A percentile compares a stretch with the other conserved stretches of the same genome.
phyloP scores from a whole-genome alignment of 2,329 filamentous ascomycete species.

The Bipolaris victoriae region DNA sequence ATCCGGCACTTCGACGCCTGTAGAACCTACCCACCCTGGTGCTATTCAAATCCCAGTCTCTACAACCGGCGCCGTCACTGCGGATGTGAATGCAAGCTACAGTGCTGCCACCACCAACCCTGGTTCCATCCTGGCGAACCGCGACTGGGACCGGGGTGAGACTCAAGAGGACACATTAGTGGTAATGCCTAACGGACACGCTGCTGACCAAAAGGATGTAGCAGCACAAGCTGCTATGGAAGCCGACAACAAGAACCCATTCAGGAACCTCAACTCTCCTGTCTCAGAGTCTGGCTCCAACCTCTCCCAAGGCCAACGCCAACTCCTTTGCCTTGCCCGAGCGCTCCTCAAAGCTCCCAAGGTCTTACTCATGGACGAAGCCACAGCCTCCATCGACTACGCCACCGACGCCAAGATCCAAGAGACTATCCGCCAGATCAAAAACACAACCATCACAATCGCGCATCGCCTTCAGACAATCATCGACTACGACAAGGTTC shows the following conservation, averaged over 20 bases:
- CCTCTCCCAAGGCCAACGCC: slow-evolving; percentile 92
- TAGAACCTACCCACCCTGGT: slow-evolving; percentile 26
- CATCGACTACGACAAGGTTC: slow-evolving; percentile 96
- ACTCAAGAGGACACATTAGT: slow-evolving; percentile 40
- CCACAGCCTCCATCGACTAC: slow-evolving; percentile 96
- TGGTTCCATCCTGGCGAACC: slow-evolving; percentile 39
- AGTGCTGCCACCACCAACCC: slow-evolving; percentile 43
- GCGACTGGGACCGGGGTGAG: slow-evolving; percentile 38
- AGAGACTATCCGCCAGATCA: slow-evolving; percentile 90
- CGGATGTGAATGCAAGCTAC: slow-evolving; percentile 37
- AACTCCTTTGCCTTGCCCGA: slow-evolving; percentile 90
- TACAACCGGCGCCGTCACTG: slow-evolving; percentile 30
- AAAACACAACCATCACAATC: slow-evolving; percentile 92
- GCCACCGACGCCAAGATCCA: slow-evolving; percentile 95
- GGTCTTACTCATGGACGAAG: slow-evolving; percentile 98
- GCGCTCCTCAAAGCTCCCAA: slow-evolving; percentile 90
- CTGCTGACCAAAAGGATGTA: slow-evolving; percentile 36
- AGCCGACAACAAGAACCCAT: slow-evolving; percentile 89
- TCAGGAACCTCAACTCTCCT: slow-evolving; percentile 81
- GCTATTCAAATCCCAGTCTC: slow-evolving; percentile 45
- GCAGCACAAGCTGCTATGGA: slow-evolving; percentile 43
- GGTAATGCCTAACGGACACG: slow-evolving; percentile 37
- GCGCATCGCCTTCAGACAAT: slow-evolving; percentile 96
- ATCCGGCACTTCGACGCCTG: slow-evolving; percentile 34
- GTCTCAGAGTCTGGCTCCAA: slow-evolving; percentile 93